Base-by-base conservation (phyloP, 2,329 filamentous ascomycete species). In the Paracamarosporium sp. region DNA sequence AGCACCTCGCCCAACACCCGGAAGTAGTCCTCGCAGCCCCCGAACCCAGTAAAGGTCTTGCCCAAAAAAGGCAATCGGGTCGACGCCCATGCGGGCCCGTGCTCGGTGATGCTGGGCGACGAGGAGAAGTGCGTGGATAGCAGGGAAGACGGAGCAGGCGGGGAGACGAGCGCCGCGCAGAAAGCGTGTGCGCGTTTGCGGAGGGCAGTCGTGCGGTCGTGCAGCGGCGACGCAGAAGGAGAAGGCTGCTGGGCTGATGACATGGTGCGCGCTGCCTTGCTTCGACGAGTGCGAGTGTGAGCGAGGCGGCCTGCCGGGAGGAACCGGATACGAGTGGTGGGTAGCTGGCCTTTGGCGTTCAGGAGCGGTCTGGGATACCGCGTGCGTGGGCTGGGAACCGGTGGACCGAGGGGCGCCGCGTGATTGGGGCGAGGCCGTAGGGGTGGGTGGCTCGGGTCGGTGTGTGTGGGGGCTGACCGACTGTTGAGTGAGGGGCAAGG, bases 1-100 rank as follows among this genome's bases (percentile, higher is more conserved):
- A 80, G 68, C 5, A 68, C 71, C 20, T 69, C 60, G 13, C 63
- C 52, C 47, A 81, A 64, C 3, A 77, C 27, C 11, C 55, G 53
- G 62, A 80, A 80, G 57, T 80, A 81, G 40, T 74, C 67, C 40
- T 73, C 70, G 54, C 79, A 80, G 1, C 61, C 73, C 2, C 69
- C 59, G 20, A 53, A 56, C 15, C 72, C 72, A 12, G 45, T 57
- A 53, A 79, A 80, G 0, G 73, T 76, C 44, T 73, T 72, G 15
- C 69, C 73, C 1, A 80, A 66, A 60, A 80, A 80, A 2, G 76
- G 78, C 0, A 80, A 70, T 4, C 70, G 71, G 3, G 67, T 53
- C 27, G 48, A 66, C 12, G 76, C 68, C 76, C 74, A 80, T 36
- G 59, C 40, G 4, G 79, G 78, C 1, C 78, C 79, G 59, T 80